Evolutionary conservation across 208 protist species (phyloP).

Genomic region (Tetramitus jugosus): DNA sequence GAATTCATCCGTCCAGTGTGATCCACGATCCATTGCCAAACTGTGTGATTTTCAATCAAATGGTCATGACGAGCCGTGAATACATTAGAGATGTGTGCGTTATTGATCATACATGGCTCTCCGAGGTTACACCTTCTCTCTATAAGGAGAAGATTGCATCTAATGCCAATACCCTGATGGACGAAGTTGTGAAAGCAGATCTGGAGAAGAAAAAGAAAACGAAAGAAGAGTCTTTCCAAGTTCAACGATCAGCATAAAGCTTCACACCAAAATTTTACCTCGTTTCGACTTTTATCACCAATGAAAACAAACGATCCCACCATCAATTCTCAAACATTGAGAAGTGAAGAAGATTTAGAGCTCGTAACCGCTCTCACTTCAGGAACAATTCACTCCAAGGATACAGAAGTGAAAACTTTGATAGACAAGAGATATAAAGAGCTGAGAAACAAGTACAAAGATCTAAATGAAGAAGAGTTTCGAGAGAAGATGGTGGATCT

Average conservation of each 20-base stretch:
- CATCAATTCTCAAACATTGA: no score
- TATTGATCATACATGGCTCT: slow-evolving; percentile 1
- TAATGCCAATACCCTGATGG: neutral
- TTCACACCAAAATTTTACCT: no score
- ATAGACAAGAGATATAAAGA: no score
- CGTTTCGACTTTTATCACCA: no score
- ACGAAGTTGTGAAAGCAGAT: neutral
- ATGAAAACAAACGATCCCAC: no score
- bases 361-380: no score
- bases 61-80: slow-evolving; percentile 1
- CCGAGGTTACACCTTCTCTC: neutral
- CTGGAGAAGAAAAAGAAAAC: neutral
- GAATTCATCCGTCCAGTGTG: slow-evolving; percentile 32
- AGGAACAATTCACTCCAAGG: no score
- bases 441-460: no score
- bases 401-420: no score
- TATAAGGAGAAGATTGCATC: neutral
- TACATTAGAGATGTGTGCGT: slow-evolving; percentile 12
- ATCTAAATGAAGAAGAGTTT: no score
- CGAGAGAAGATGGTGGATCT: no score
- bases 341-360: no score
- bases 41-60: slow-evolving; percentile 8
- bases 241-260: neutral
- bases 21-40: neutral
- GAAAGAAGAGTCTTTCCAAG: neutral